Percentiles rank a stretch among this genome's conserved stretches.
These are phyloP conservation scores for Fusarium sp. DNA, from an alignment of 2,329 filamentous ascomycete species.

Conservation along the genomic window DNA sequence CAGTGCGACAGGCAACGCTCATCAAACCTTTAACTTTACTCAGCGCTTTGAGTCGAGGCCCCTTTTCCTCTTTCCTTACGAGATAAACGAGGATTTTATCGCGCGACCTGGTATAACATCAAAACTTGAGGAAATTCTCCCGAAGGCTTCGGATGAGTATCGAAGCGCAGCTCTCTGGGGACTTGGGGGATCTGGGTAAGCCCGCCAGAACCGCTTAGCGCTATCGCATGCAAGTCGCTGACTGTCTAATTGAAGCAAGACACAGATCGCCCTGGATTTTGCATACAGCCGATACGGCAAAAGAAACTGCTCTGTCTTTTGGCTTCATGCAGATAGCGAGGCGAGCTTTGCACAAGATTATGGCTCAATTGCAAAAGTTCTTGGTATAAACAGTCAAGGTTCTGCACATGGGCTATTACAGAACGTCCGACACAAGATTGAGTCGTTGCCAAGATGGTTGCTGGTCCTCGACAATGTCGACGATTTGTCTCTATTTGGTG, in stretches of 20 bases:
- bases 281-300: conserved; percentile 46
- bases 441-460: conserved; percentile 44
- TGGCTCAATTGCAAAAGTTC: conserved; percentile 45
- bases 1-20: neutral
- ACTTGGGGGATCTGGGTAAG: conserved; percentile 32
- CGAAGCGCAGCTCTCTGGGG: conserved; percentile 31
- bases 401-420: conserved; percentile 38
- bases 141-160: neutral
- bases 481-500: conserved; percentile 47
- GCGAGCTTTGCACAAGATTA: conserved; percentile 51
- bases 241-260: conserved; percentile 49
- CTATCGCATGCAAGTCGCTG: neutral
- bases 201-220: neutral
- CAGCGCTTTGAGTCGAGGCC: neutral
- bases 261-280: conserved; percentile 54
- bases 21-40: conserved; percentile 10
- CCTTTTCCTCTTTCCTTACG: conserved; percentile 15
- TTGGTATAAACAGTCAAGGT: conserved; percentile 39
- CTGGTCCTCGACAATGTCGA: conserved; percentile 53
- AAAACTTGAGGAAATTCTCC: conserved; percentile 18
- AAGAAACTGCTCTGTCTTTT: conserved; percentile 50
- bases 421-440: conserved; percentile 33
- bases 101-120: neutral
- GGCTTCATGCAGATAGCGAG: conserved; percentile 53
- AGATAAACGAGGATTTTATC: conserved; percentile 34